These are phyloP conservation scores for Lactifluus hygrophoroides DNA, from an alignment of 768 basidiomycete species.

Conservation along the genomic window DNA sequence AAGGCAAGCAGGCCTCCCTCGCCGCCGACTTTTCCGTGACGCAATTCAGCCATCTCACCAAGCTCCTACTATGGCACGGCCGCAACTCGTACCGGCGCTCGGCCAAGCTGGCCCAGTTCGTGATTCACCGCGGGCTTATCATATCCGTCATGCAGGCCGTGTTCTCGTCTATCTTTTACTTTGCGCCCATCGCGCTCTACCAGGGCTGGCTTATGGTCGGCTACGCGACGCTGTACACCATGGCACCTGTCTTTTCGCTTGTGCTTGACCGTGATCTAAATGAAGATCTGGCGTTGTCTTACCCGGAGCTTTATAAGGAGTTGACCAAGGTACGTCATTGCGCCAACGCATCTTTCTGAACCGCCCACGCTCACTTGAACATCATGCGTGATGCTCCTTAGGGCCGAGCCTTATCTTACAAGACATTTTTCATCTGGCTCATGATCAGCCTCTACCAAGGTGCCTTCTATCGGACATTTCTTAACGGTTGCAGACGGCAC, in stretches of 20 bases:
- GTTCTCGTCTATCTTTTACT: constrained; percentile 88
- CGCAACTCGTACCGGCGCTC: constrained; percentile 98
- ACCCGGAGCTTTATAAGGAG: constrained; percentile 97
- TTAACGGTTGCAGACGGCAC: not conserved
- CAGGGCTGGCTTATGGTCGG: constrained; percentile 98
- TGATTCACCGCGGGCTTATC: constrained; percentile 94
- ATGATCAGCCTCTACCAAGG: constrained; percentile 99
- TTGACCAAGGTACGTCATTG: constrained; percentile 71
- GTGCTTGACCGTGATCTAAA: constrained; percentile 94
- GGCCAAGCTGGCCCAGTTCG: constrained; percentile 96
- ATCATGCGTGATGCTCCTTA: constrained; percentile 26
- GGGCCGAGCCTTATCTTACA: constrained; percentile 92
- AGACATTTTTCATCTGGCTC: constrained; percentile 97
- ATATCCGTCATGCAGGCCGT: constrained; percentile 98
- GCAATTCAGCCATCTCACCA: constrained; percentile 93
- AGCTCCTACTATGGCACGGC: constrained; percentile 96
- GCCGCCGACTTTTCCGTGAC: constrained; percentile 98
- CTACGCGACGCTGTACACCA: constrained; percentile 93
- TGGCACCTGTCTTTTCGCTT: constrained; percentile 97
- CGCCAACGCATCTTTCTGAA: not conserved
- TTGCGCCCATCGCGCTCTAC: constrained; percentile 93
- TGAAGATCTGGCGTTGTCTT: constrained; percentile 88
- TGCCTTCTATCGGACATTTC: constrained; percentile 21
- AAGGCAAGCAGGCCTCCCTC: constrained; percentile 97
- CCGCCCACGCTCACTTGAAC: not conserved